These are phyloP conservation scores for Calonectria multiphialidica DNA, from an alignment of 2,329 filamentous ascomycete species.

Conservation along the genomic window DNA sequence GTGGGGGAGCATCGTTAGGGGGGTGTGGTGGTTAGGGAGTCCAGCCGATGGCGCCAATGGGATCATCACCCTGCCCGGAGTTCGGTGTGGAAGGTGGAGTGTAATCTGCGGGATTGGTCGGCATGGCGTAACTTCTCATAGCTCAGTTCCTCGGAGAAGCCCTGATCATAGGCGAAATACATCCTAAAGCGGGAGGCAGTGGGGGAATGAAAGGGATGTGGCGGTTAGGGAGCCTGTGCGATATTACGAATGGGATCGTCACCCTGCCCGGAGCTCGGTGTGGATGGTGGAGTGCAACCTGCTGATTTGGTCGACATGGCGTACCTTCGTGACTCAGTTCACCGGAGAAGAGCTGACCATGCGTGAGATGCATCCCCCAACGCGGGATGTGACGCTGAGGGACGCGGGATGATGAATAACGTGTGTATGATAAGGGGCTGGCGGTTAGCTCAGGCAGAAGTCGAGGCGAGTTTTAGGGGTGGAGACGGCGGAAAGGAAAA, in stretches of 20 bases:
- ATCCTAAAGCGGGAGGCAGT: background rate
- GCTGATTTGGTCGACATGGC: background rate
- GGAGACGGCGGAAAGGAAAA: no score
- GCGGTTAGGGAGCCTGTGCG: background rate
- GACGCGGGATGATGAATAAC: background rate
- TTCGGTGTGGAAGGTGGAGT: background rate
- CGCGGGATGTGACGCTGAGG: background rate
- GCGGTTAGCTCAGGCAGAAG: background rate
- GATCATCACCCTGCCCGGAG: background rate
- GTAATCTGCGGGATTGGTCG: background rate
- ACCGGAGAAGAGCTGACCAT: background rate
- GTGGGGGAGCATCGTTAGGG: background rate
- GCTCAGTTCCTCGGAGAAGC: background rate
- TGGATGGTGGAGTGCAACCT: background rate
- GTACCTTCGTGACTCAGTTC: background rate
- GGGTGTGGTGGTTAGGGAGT: background rate
- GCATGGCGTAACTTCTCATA: background rate
- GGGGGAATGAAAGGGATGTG: background rate
- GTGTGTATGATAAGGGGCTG: background rate
- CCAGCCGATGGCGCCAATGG: background rate
- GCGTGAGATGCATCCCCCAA: background rate
- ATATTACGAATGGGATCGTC: background rate
- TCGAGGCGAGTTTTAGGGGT: background rate
- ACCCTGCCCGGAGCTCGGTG: background rate
- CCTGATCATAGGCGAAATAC: background rate